Percentiles rank a stretch among this genome's conserved stretches.
Evolutionary conservation across 2,329 filamentous ascomycete genomes (phyloP).

Genomic region (Onygena corvina): DNA sequence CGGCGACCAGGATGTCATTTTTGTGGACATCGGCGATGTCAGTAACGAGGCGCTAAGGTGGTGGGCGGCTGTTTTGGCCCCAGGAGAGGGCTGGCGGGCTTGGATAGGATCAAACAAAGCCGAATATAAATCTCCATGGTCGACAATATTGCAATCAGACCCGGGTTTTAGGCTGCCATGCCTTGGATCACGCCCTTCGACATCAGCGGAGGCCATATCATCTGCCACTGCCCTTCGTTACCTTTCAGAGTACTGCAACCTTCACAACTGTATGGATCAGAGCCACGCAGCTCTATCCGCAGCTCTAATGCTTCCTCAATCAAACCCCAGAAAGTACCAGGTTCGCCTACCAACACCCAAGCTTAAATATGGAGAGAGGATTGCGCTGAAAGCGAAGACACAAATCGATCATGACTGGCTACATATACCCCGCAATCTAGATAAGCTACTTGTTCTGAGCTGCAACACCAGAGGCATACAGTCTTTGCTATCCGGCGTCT

Average conservation of each 20-base stretch:
- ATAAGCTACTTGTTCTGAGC: slow-evolving; percentile 21
- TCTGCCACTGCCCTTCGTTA: slow-evolving; percentile 16
- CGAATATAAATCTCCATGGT: slow-evolving; percentile 10
- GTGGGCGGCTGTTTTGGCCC: slow-evolving; percentile 15
- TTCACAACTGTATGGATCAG: slow-evolving; percentile 17
- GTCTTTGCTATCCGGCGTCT: slow-evolving; percentile 20
- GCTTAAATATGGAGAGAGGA: background rate
- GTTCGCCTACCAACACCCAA: background rate
- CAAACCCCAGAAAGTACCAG: background rate
- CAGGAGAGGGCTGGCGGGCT: slow-evolving; percentile 13
- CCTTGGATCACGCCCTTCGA: background rate
- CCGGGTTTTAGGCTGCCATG: slow-evolving; percentile 3
- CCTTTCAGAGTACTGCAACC: slow-evolving; percentile 17
- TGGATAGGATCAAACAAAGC: slow-evolving; percentile 1
- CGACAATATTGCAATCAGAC: slow-evolving; percentile 1
- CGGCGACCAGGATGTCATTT: background rate
- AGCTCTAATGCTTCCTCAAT: slow-evolving; percentile 17
- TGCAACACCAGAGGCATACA: slow-evolving; percentile 19
- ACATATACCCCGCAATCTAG: slow-evolving; percentile 8
- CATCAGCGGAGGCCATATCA: slow-evolving; percentile 10
- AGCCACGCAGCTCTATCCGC: slow-evolving; percentile 19
- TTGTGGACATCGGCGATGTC: slow-evolving; percentile 11
- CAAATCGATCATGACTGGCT: background rate
- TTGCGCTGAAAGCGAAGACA: background rate
- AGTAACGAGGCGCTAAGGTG: slow-evolving; percentile 10